Evolutionary conservation across 345 rosid genomes (phyloP), one percentile per base, ranked within the genome.

Genomic region (Bruguiera gymnorhiza): DNA sequence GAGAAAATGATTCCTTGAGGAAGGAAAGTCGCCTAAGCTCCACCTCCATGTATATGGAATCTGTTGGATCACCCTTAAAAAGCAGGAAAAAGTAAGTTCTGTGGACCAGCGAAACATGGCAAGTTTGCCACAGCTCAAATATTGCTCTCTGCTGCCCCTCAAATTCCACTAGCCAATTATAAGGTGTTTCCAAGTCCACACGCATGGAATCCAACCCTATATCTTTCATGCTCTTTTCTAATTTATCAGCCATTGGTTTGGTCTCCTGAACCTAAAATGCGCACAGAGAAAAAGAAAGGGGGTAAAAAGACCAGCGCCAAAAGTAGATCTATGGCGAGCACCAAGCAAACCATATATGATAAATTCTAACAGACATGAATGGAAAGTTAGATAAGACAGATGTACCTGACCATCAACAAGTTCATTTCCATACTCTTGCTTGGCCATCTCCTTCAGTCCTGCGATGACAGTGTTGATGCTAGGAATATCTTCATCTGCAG

Each of bases 71-170:
- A 56, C 99, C 99, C 74, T 80, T 86, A 73, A 95, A 90, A 71
- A 95, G 97, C 82, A 95, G 81, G 86, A 86, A 92, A 82, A 95
- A 95, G 74, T 92, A 95, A 6, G 99, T 95, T 78, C 99, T 84
- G 79, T 95, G 96, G 63, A 92, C 83, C 82, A 95, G 69, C n/a
- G 97, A 88, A 67, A 86, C 89, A 66, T 88, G 79, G 81, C 99
- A 95, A 69, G 83, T 74, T 70, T 90, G 89, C 99, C 99, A 95
- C 36, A 95, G 91, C 61, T 84, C 96, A 21, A 95, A 68, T 64
- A 92, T 87, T 20, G 79, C 81, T 76, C 76, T 83, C 73, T 81
- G 92, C 78, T 70, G 87, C 72, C 80, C 88, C 79, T 81, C 89
- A 51, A 92, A 95, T 63, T 85, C 88, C 69, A 76, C 65, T 1